Evolutionary conservation across 192 early-diverging fungal species (phyloP).

Genomic region (Chytriomyces hyalinus): DNA sequence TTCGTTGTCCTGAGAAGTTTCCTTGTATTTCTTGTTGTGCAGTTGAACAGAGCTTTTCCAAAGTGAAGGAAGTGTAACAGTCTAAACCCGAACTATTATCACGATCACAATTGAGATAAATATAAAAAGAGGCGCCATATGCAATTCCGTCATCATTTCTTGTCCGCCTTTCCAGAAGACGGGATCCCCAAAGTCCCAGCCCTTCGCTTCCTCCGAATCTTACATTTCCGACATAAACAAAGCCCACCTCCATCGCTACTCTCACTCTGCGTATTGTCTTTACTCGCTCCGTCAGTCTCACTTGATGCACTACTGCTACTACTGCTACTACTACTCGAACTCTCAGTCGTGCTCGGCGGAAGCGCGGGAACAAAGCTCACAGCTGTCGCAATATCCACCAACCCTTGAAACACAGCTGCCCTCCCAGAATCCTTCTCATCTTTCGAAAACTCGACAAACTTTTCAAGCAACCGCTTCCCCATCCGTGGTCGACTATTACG

Average conservation of each 20-base stretch:
- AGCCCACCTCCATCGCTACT: conserved; percentile 47
- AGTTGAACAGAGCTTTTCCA: too few species aligned
- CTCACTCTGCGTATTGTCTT: conserved; percentile 32
- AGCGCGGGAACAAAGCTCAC: conserved; percentile 16
- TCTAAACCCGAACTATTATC: too few species aligned
- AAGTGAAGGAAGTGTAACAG: too few species aligned
- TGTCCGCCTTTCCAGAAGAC: background rate
- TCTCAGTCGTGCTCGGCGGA: conserved; percentile 20
- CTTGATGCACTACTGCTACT: background rate
- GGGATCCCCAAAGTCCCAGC: conserved; percentile 18
- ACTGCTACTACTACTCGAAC: conserved; percentile 21
- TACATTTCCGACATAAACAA: conserved; percentile 66
- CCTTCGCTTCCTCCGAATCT: conserved; percentile 53
- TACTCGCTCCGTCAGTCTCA: conserved; percentile 26
- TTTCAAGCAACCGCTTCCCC: conserved; percentile 28
- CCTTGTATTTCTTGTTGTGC: too few species aligned
- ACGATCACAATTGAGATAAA: too few species aligned
- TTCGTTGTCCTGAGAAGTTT: too few species aligned
- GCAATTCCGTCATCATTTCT: too few species aligned
- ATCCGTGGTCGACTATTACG: conserved; percentile 51
- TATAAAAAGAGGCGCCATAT: too few species aligned
- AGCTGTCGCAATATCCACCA: conserved; percentile 16
- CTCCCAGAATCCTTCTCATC: background rate
- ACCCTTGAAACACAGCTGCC: background rate
- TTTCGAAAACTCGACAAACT: conserved; percentile 4